A percentile compares a stretch with the other conserved stretches of the same genome.
Conservation (phyloP, 2,329 filamentous ascomycete species). For the Xylariaceae sp. region DNA sequence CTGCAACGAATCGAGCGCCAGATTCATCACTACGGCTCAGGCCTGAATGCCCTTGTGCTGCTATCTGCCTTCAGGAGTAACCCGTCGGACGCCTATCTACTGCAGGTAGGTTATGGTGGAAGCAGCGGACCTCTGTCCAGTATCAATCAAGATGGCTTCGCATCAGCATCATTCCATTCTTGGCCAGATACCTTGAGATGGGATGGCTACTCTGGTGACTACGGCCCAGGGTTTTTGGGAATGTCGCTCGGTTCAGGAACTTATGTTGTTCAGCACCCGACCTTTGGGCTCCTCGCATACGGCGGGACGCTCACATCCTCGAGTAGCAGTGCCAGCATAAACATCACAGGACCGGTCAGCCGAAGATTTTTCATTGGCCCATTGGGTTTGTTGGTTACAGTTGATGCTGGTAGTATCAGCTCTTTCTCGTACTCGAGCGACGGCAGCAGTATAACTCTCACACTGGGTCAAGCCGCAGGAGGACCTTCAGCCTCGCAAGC, state of each 20-base stretch:
- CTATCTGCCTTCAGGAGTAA: slow-evolving; percentile 47
- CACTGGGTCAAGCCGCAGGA: slow-evolving; percentile 28
- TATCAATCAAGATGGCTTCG: slow-evolving; percentile 52
- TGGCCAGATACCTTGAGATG: slow-evolving; percentile 53
- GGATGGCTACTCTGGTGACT: slow-evolving; percentile 56
- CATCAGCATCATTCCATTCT: slow-evolving; percentile 53
- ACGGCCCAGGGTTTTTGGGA: slow-evolving; percentile 52
- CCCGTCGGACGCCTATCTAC: slow-evolving; percentile 44
- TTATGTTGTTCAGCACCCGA: slow-evolving; percentile 43
- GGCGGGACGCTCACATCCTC: slow-evolving; percentile 39
- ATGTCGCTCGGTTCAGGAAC: slow-evolving; percentile 46
- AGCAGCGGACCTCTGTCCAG: slow-evolving; percentile 50
- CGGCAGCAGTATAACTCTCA: slow-evolving; percentile 25
- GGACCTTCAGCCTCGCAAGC: slow-evolving; percentile 27
- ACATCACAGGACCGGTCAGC: slow-evolving; percentile 44
- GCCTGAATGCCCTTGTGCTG: slow-evolving; percentile 53
- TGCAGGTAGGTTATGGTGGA: slow-evolving; percentile 53
- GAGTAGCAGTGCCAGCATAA: slow-evolving; percentile 21
- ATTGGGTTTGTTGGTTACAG: slow-evolving; percentile 36
- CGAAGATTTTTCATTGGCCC: slow-evolving; percentile 46
- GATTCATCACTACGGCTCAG: slow-evolving; percentile 59
- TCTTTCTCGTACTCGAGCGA: slow-evolving; percentile 32
- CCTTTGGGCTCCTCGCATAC: slow-evolving; percentile 46
- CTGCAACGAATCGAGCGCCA: slow-evolving; percentile 43
- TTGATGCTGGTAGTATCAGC: slow-evolving; percentile 42